Conservation (phyloP, 352 stramenopile species). For the Pythium folliculosum region DNA sequence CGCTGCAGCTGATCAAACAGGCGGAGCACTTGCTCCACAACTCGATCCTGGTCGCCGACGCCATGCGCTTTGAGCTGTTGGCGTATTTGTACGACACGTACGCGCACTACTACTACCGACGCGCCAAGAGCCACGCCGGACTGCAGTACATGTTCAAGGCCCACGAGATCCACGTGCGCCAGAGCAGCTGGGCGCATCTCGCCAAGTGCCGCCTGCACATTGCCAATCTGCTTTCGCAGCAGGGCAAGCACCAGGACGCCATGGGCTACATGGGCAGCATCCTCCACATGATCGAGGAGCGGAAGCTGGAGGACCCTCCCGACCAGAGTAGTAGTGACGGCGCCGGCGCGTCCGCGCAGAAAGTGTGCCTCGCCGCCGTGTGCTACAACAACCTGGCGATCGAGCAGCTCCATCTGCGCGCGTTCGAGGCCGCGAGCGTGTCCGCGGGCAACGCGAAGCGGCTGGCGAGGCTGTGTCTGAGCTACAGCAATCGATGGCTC, state of each 20-base stretch:
- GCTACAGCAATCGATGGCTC: conserved; percentile 92
- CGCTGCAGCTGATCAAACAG: conserved; percentile 85
- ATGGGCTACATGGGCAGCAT: conserved; percentile 82
- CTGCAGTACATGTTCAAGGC: conserved; percentile 86
- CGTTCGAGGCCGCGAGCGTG: conserved; percentile 75
- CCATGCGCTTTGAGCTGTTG: conserved; percentile 65
- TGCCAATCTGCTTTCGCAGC: conserved; percentile 68
- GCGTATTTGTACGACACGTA: conserved; percentile 88
- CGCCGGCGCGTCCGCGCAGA: conserved; percentile 69
- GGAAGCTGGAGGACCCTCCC: conserved; percentile 66
- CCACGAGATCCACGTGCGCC: conserved; percentile 76
- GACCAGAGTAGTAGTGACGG: conserved; percentile 10
- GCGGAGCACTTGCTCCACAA: conserved; percentile 77
- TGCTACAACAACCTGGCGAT: conserved; percentile 94
- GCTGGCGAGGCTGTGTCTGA: conserved; percentile 89
- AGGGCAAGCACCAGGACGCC: conserved; percentile 80
- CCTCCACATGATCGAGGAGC: conserved; percentile 89
- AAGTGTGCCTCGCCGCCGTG: conserved; percentile 88
- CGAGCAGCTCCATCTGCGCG: conserved; percentile 86
- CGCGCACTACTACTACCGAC: conserved; percentile 90
- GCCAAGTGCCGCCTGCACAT: conserved; percentile 91
- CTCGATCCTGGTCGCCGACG: conserved; percentile 57
- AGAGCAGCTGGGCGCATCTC: conserved; percentile 80
- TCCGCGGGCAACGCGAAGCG: conserved; percentile 86
- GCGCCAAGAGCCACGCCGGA: conserved; percentile 79